Percentiles rank a stretch among this genome's conserved stretches.
These are phyloP conservation scores for Amanita inopinata DNA, from an alignment of 768 basidiomycete species.

Conservation along the genomic window DNA sequence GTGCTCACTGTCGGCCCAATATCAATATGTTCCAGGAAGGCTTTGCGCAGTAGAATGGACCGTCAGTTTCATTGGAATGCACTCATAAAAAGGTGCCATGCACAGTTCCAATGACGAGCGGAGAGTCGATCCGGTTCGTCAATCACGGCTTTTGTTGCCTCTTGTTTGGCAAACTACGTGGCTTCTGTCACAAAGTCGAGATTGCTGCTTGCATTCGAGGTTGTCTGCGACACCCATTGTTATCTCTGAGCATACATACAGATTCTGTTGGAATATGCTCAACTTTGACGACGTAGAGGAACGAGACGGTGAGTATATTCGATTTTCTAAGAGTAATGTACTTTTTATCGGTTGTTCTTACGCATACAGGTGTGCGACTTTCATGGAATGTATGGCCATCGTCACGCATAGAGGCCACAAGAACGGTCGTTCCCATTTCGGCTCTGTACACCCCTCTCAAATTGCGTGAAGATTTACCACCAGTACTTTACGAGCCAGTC, in stretches of 20 bases:
- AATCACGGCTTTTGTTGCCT: conserved; percentile 6
- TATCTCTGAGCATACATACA: conserved; percentile 22
- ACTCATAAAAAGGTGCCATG: too few relatives aligned
- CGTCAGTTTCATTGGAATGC: too few relatives aligned
- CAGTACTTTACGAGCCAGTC: conserved; percentile 95
- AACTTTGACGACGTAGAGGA: conserved; percentile 98
- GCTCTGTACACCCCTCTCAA: conserved; percentile 96
- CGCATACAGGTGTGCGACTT: conserved; percentile 68
- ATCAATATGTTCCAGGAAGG: too few relatives aligned
- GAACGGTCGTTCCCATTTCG: conserved; percentile 97
- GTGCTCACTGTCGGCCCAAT: too few relatives aligned
- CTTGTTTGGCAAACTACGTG: conserved; percentile 28
- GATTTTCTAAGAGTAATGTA: neutral
- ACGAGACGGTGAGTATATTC: conserved; percentile 66
- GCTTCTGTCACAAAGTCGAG: conserved; percentile 14
- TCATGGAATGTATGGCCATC: conserved; percentile 99
- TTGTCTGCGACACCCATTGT: conserved; percentile 30
- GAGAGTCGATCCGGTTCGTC: conserved; percentile 4
- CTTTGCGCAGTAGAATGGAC: too few relatives aligned
- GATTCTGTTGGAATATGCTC: conserved; percentile 35
- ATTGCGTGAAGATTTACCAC: conserved; percentile 86
- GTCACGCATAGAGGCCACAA: conserved; percentile 93
- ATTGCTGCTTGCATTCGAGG: conserved; percentile 17
- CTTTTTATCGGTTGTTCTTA: conserved; percentile 1
- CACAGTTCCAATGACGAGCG: too few relatives aligned